Evolutionary conservation across 805 yeast genomes (phyloP).

Genomic region (Torulaspora franciscae): DNA sequence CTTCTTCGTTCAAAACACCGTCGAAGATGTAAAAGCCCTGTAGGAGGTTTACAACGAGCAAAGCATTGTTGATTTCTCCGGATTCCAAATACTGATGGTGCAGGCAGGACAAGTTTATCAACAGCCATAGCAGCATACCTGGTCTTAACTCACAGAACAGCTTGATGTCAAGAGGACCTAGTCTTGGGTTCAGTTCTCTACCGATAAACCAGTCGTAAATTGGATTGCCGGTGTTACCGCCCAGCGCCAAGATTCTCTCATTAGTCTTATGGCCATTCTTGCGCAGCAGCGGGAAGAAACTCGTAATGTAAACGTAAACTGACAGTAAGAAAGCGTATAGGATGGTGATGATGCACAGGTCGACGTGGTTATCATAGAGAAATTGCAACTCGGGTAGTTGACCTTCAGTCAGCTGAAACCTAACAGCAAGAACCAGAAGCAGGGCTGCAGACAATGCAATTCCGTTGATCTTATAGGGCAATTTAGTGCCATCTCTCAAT

Average conservation of each 20-base stretch:
- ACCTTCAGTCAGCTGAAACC: constrained; percentile 50
- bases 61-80: constrained; percentile 64
- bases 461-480: constrained; percentile 82
- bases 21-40: constrained; percentile 85
- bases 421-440: constrained; percentile 41
- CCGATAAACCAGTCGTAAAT: constrained; percentile 96
- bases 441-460: constrained; percentile 45
- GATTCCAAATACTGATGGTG: constrained; percentile 68
- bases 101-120: constrained; percentile 70
- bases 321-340: constrained; percentile 63
- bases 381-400: constrained; percentile 75
- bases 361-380: constrained; percentile 62
- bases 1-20: constrained; percentile 88
- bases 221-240: constrained; percentile 75
- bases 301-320: constrained; percentile 55
- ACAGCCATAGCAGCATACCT: constrained; percentile 81
- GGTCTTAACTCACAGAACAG: constrained; percentile 92
- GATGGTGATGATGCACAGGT: constrained; percentile 58
- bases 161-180: constrained; percentile 82
- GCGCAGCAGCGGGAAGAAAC: constrained; percentile 56
- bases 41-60: constrained; percentile 59
- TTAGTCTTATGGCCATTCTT: constrained; percentile 49
- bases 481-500: constrained; percentile 68
- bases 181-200: constrained; percentile 88
- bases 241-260: constrained; percentile 72